Evolutionary conservation across 2,329 filamentous ascomycete species (phyloP), one percentile per base, ranked within the genome.

Genomic region (Aspergillus flavus): DNA sequence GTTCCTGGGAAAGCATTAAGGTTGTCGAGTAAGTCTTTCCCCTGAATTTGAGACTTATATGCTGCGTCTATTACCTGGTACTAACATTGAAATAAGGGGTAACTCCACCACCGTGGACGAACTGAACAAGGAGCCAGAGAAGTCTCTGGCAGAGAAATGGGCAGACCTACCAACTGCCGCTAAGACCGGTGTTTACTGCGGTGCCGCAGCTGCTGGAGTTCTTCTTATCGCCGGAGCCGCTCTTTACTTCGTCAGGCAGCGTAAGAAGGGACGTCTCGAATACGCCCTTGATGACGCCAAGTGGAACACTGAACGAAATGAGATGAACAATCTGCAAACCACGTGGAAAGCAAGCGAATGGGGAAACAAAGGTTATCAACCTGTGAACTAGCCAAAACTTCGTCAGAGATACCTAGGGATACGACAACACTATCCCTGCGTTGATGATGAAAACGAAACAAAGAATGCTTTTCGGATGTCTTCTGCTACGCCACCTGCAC

Each of bases 1-100:
- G 91, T 58, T 80, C 77, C 50, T 91, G 83, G 82, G 69, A 90
- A 71, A 91, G 88, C 77, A 91, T 91, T 74, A 82, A 89, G 56
- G 69, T 86, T 86, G 71, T 70, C 26, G 36, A 66, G 76, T 80
- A 73, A 71, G 78, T 73, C n/a, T 19, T 39, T 11, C 11, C 9
- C n/a, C n/a, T n/a, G 19, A 14, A 34, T 32, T 6, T 6, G 30
- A 34, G 19, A 7, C 14, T 28, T 14, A 10, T 7, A 19, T n/a
- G 16, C 7, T 19, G 46, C 48, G 12, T 21, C 14, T 19, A 30
- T 32, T 6, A n/a, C 48, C 9, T 9, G 28, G 19, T 21, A 34
- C 48, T 52, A 10, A 52, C 28, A 12, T n/a, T 19, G 26, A 32
- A 26, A 54, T 84, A 71, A 87, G 95, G 59, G 91, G 96, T 69